Evolutionary conservation across 2,329 filamentous ascomycete genomes (phyloP), one percentile per base, ranked within the genome.

Genomic region (Penicillium sp.): DNA sequence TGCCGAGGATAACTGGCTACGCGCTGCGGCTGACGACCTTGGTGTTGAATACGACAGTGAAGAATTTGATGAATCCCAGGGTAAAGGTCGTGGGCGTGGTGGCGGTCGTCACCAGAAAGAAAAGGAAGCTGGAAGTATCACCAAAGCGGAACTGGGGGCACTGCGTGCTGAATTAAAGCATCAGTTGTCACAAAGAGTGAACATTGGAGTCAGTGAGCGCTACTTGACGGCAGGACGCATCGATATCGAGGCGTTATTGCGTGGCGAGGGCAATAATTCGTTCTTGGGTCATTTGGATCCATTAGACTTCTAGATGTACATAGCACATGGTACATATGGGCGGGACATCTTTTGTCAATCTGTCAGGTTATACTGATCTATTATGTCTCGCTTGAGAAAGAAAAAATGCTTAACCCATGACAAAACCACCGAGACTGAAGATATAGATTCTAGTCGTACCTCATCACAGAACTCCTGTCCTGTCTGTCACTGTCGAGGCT

Each of bases 41-140:
- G 93, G 93, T 1, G 88, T 97, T 0, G 91, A 96, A 45, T 95
- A 95, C 64, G 90, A 97, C 64, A 86, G 83, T 51, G 90, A 95
- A 33, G 89, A 94, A 39, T 85, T 95, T 52, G 86, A 79, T 38
- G 74, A 86, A 55, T 81, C 83, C 5, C 77, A 75, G 46, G 77
- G 78, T 61, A 79, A 80, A 42, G 84, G 86, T 0, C 77, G 88
- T 43, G 89, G 89, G 4, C 78, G 88, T 41, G 89, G 89, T 9
- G 82, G 80, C 39, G 86, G 86, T 1, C 74, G 88, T 36, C 86
- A 85, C 69, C 77, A 82, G 70, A 87, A 87, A 70, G 85, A 93
- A 64, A 82, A 84, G 61, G 81, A 85, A 68, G 83, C 83, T 6
- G 76, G 80, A 43, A 74, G 69, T 5, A 66, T 90, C 59, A 83